These are phyloP conservation scores for Huntiella bhutanensis DNA, from an alignment of 2,329 filamentous ascomycete species.

Conservation along the genomic window DNA sequence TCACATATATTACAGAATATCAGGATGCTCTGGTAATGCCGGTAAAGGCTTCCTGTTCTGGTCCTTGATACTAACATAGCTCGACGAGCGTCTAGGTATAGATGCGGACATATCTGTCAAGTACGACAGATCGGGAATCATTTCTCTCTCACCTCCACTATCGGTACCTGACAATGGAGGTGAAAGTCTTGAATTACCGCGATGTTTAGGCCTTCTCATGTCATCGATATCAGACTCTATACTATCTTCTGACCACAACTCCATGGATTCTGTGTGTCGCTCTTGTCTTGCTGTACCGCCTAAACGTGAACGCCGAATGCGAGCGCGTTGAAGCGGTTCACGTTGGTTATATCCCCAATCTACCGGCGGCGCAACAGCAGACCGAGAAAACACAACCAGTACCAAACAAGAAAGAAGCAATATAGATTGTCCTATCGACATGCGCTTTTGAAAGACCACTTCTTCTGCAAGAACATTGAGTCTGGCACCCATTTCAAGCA, in stretches of 20 bases:
- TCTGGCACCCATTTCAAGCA: constrained; percentile 60
- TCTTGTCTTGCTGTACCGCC: not conserved
- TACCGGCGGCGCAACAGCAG: constrained; percentile 7
- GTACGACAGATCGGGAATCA: not conserved
- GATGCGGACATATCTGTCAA: not conserved
- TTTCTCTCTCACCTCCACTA: not conserved
- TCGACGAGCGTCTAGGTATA: not conserved
- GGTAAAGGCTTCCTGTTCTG: constrained; percentile 24
- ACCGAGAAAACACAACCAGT: constrained; percentile 60
- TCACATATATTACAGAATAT: not conserved
- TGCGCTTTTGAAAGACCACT: constrained; percentile 68
- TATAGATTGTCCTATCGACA: constrained; percentile 81
- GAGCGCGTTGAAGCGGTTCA: not conserved
- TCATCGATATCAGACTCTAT: not conserved
- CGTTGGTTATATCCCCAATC: constrained; percentile 1
- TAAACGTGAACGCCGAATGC: too few species aligned
- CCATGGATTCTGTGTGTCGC: not conserved
- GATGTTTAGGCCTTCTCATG: not conserved
- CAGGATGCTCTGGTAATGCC: constrained; percentile 22
- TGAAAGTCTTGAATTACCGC: not conserved
- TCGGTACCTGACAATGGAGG: constrained; percentile 1
- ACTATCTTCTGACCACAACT: not conserved
- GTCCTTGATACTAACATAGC: not conserved
- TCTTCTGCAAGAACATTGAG: constrained; percentile 88
- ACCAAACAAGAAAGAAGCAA: constrained; percentile 73